Evolutionary conservation across 768 basidiomycete genomes (phyloP).

Genomic region (Nidularia pulvinata): DNA sequence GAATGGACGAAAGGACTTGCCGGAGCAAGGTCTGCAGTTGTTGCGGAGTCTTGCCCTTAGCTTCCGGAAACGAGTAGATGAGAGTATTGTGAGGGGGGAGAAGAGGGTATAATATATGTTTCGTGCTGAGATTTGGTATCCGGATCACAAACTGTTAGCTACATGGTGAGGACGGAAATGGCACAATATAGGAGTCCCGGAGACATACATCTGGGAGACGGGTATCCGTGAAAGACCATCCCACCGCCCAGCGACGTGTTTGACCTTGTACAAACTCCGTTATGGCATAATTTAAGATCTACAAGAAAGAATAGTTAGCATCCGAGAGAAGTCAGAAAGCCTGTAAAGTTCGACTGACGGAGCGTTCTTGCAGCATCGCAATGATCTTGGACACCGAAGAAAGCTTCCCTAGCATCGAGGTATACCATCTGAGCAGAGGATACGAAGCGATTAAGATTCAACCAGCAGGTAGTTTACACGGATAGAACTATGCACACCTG

Average conservation of each 20-base stretch:
- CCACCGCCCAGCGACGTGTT: conserved; percentile 91
- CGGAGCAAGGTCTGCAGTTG: conserved; percentile 15
- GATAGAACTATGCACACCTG: conserved; percentile 37
- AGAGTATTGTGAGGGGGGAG: conserved; percentile 63
- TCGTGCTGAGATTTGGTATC: conserved; percentile 12
- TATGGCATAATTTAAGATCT: conserved; percentile 89
- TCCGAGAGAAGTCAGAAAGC: neutral
- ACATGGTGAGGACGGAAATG: too few relatives aligned
- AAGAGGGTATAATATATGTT: conserved; percentile 43
- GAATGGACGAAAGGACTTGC: conserved; percentile 28
- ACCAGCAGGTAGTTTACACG: too few relatives aligned
- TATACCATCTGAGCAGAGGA: conserved; percentile 71
- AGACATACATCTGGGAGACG: conserved; percentile 78
- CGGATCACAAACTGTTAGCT: neutral
- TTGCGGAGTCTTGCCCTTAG: conserved; percentile 1
- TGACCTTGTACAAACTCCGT: conserved; percentile 85
- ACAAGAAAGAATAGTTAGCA: neutral
- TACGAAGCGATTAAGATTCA: too few relatives aligned
- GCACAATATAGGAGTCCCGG: neutral
- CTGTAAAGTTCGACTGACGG: conserved; percentile 18
- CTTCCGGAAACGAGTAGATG: conserved; percentile 23
- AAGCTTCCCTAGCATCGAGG: conserved; percentile 89
- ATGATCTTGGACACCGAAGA: conserved; percentile 71
- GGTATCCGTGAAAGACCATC: conserved; percentile 72
- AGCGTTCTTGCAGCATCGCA: conserved; percentile 38